These are phyloP conservation scores for Mangifera indica DNA, from an alignment of 345 rosid genomes.

Conservation along the genomic window DNA sequence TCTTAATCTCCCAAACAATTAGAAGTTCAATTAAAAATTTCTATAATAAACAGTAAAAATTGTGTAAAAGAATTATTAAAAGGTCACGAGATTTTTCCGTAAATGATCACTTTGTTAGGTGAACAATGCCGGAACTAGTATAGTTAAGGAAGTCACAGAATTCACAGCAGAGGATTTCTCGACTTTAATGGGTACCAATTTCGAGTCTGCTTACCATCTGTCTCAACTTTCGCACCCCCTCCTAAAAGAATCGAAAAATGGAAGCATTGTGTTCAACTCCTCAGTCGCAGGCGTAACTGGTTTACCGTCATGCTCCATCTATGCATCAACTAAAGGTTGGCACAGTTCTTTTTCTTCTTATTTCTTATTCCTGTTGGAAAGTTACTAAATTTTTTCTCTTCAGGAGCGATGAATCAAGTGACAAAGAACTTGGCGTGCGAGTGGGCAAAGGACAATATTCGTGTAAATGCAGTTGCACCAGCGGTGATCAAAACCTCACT, in stretches of 20 bases:
- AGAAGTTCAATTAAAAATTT: no score
- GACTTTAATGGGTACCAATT: slow-evolving; percentile 33
- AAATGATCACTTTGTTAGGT: slow-evolving; percentile 24
- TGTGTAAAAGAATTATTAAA: not conserved
- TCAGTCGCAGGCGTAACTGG: slow-evolving; percentile 33
- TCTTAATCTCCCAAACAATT: no score
- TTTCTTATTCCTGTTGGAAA: not conserved
- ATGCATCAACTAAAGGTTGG: slow-evolving; percentile 47
- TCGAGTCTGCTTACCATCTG: slow-evolving; percentile 50
- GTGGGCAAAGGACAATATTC: slow-evolving; percentile 51
- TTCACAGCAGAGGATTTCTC: slow-evolving; percentile 35
- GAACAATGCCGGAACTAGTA: slow-evolving; percentile 43
- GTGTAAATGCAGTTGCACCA: slow-evolving; percentile 43
- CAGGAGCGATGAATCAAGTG: slow-evolving; percentile 35
- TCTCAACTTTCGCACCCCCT: slow-evolving; percentile 47
- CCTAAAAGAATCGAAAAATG: slow-evolving; percentile 45
- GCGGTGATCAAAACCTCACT: slow-evolving; percentile 39
- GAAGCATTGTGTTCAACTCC: slow-evolving; percentile 22
- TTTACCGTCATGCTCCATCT: slow-evolving; percentile 25
- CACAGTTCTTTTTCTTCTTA: not conserved
- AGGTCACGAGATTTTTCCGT: no score
- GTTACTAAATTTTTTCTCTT: not conserved
- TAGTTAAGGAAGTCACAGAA: slow-evolving; percentile 34
- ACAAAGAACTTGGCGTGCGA: slow-evolving; percentile 47
- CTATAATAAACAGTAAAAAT: no score